Evolutionary conservation across 2,329 filamentous ascomycete genomes (phyloP), one percentile per base, ranked within the genome.

Genomic region (Penicillium digitatum): DNA sequence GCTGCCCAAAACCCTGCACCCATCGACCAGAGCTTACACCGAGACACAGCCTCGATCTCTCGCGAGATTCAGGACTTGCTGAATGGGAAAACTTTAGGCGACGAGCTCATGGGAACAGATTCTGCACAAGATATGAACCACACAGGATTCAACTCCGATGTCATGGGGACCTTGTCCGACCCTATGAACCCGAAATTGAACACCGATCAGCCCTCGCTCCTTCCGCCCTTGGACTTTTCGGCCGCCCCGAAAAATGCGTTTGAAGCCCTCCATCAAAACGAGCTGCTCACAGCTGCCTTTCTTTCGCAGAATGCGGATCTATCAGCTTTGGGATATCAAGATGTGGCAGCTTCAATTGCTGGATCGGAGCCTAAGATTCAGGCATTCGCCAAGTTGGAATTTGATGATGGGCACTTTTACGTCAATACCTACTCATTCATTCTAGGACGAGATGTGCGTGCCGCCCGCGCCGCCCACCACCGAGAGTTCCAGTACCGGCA

Each of bases 331-430:
- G 66, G 69, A 39, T 74, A 74, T 43, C 68, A 69, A 40, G 69
- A 72, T 57, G 68, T 67, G 20, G 59, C 65, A 3, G 66, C 67
- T 14, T 76, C 74, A n/a, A 62, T 71, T 31, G 66, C 69, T 18
- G 74, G 73, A 16, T 76, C 74, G 1, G 74, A 76, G 57, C 74
- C 74, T 43, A 69, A 72, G 45, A 81, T 84, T 57, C 78, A 81
- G 60, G 84, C 83, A 32, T 87, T 83, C 69, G 84, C 84, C 38
- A 84, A 85, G 66, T 76, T 87, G 44, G 80, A 82, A 63, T 86
- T 87, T 67, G 78, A 82, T 48, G 84, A 87, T 70, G 83, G 84
- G 50, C 82, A 84, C 64, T 87, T 84, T 67, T 86, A 85, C 66
- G 82, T 86, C 72, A 84, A 82, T 59, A 86, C 82, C 6, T 82